Conservation (phyloP, 106 monocot species). For the Dendrobium chrysotoxum region DNA sequence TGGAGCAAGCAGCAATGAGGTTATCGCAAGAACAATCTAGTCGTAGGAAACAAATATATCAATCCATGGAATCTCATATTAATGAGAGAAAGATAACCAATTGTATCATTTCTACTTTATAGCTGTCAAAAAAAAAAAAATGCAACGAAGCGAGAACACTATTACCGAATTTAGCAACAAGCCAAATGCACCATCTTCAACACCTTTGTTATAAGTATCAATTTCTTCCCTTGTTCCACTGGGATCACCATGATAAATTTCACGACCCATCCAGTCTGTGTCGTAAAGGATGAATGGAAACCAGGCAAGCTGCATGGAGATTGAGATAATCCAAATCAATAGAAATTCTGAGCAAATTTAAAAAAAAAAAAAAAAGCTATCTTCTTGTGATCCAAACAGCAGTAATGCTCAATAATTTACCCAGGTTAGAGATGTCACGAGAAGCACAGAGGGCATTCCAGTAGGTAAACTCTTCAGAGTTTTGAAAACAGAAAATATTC, state of each 20-base stretch:
- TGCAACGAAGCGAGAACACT: background rate
- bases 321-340: background rate
- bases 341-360: background rate
- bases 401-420: constrained; percentile 5
- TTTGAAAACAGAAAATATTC: constrained; percentile 13
- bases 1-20: background rate
- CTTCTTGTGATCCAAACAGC: background rate
- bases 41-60: background rate
- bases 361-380: background rate
- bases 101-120: too few relatives aligned
- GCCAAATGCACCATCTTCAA: constrained; percentile 53
- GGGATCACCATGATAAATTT: constrained; percentile 55
- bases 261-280: constrained; percentile 72
- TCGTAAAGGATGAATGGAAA: constrained; percentile 50
- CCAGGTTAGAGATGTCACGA: constrained; percentile 20
- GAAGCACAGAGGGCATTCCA: constrained; percentile 27
- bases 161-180: constrained; percentile 49
- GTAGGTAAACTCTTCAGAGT: constrained; percentile 12
- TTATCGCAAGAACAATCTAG: constrained; percentile 4
- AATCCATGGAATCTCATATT: background rate
- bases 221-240: constrained; percentile 19
- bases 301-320: constrained; percentile 16
- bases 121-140: too few relatives aligned
- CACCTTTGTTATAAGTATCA: constrained; percentile 37
- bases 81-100: background rate